Evolutionary conservation across 345 rosid species (phyloP).

Genomic region (Eucalyptus marginata): DNA sequence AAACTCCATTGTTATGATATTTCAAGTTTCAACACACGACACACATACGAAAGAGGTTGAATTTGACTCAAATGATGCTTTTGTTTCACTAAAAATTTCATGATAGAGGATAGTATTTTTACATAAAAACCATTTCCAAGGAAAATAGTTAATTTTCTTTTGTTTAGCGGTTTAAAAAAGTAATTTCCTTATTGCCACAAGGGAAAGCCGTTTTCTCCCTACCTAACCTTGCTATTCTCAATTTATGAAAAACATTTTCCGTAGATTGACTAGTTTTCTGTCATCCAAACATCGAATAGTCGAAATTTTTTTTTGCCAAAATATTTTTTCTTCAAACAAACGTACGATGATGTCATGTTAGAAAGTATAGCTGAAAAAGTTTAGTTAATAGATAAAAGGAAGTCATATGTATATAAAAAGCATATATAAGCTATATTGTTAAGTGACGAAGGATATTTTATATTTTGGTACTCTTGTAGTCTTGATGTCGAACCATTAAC

Average conservation of each 20-base stretch:
- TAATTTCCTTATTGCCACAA: background rate
- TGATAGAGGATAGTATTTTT: fast-evolving
- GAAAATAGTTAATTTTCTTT: background rate
- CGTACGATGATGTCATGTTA: background rate
- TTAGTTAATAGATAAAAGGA: background rate
- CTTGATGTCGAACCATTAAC: background rate
- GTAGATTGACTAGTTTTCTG: fast-evolving
- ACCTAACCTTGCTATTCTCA: background rate
- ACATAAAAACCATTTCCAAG: background rate
- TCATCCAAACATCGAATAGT: background rate
- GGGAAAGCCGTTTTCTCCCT: background rate
- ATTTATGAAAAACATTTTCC: background rate
- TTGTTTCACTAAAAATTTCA: background rate
- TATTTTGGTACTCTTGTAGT: background rate
- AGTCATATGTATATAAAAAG: background rate
- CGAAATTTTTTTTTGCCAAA: too few species aligned
- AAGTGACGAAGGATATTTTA: background rate
- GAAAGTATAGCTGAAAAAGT: background rate
- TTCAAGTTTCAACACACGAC: background rate
- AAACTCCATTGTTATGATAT: background rate
- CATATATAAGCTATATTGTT: background rate
- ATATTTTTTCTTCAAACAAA: background rate
- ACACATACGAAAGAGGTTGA: background rate
- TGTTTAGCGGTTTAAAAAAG: background rate
- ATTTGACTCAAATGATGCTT: background rate